Base-by-base conservation (phyloP, 1,284 basidiomycete genomes). In the Trichosporon ovoides region DNA sequence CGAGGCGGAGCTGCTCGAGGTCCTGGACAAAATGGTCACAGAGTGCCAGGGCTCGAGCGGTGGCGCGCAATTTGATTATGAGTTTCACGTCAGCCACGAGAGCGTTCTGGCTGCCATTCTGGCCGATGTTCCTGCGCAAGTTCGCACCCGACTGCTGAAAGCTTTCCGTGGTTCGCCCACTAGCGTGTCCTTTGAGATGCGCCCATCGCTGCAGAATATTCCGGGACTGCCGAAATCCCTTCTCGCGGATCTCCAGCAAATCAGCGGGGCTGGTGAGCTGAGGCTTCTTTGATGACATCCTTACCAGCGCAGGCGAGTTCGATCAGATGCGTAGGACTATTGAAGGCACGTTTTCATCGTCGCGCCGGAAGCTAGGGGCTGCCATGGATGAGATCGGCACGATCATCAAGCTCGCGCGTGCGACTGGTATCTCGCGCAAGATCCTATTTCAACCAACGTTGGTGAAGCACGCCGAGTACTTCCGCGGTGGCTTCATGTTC, bases 211-310 rank as follows among this genome's bases (percentile, higher is more conserved):
- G 35, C 57, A 62, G 22, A 59, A 50, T 13, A 58, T 74, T 19
- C 20, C 64, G 1, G 69, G 71, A 2, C 56, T 78, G 11, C 52
- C 72, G 0, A 73, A 68, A 48, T 53, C 61, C 2, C 28, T 69
- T 0, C 55, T 69, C 10, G 69, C 77, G 38, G 73, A 74, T 22
- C 63, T 77, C 3, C 75, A 79, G 49, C 68, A 85, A 80, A 40
- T 55, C 33, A 56, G 52, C 52, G 81, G 88, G 37, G 85, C 85
- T 9, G 88, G 88, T 74, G 38, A 61, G 70, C 63, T 5, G 12
- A 7, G 7, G 22, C 20, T 19, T 40, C 18, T 19, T 7, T 14
- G 24, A 10, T 13, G 20, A 7, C 22, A 19, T 18, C 38, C 48
- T 58, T 13, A 38, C 24, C 3, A 28, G n/a, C 9, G 13, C 57